phyloP scores from a whole-genome alignment of 1,284 basidiomycete genomes.

The Amylostereum areolatum region DNA sequence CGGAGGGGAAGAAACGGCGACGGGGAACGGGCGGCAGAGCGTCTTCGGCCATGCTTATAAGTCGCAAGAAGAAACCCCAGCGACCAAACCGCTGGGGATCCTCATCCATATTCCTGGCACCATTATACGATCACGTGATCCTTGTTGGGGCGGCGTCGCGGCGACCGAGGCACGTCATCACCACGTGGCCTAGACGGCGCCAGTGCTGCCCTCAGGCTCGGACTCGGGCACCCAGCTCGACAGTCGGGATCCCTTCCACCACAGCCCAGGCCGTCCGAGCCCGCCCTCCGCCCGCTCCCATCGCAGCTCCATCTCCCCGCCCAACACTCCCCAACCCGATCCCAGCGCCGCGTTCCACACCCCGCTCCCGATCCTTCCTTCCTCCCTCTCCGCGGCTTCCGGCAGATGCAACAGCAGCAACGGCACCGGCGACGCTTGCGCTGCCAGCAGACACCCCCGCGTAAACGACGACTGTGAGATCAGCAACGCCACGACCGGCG shows the following conservation, averaged over 20 bases:
- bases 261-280: conserved; percentile 47
- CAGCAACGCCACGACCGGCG: conserved; percentile 61
- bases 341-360: conserved; percentile 64
- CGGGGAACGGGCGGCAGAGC: no score
- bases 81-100: no score
- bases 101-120: no score
- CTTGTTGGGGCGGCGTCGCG: no score
- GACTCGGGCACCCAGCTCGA: conserved; percentile 25
- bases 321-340: conserved; percentile 44
- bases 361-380: conserved; percentile 35
- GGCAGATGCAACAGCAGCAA: conserved; percentile 76
- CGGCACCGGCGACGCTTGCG: conserved; percentile 66
- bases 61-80: no score
- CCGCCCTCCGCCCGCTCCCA: conserved; percentile 49
- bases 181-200: no score
- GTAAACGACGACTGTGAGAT: conserved; percentile 77
- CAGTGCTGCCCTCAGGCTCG: no score
- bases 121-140: no score
- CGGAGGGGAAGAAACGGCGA: no score
- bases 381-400: not conserved
- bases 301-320: conserved; percentile 53
- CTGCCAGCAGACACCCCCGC: conserved; percentile 56
- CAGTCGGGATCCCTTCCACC: conserved; percentile 38
- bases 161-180: no score
- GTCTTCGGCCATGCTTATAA: no score